These are phyloP conservation scores for Primulina huaijiensis DNA, from an alignment of 257 asterid species.

Conservation along the genomic window DNA sequence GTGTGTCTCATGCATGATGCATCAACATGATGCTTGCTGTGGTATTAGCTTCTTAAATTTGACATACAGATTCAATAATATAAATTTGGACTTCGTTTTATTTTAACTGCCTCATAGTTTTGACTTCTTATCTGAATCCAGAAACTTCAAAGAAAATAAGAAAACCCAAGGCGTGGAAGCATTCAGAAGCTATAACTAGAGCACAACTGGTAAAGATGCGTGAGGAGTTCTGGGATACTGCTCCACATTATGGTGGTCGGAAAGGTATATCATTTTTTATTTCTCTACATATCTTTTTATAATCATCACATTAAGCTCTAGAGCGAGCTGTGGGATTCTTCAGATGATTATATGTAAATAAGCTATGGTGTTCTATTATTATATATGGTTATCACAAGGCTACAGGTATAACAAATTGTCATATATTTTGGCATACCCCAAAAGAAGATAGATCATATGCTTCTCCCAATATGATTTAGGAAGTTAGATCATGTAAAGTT, in stretches of 20 bases:
- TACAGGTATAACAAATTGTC: not conserved
- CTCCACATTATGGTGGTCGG: constrained; percentile 76
- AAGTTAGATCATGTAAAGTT: not conserved
- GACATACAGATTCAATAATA: not conserved
- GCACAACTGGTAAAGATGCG: constrained; percentile 60
- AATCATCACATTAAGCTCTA: not conserved
- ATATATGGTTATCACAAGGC: not conserved
- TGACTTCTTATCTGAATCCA: constrained; percentile 28
- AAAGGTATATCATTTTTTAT: constrained; percentile 37
- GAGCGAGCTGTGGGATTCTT: not conserved
- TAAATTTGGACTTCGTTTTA: not conserved
- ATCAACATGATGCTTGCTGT: constrained; percentile 8
- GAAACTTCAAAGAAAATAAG: constrained; percentile 54
- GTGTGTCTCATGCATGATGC: not conserved
- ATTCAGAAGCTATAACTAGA: constrained; percentile 56
- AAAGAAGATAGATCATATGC: no score
- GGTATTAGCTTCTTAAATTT: not conserved
- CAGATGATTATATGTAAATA: not conserved
- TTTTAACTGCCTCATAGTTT: constrained; percentile 8
- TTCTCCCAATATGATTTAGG: not conserved
- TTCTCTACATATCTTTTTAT: not conserved
- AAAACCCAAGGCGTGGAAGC: constrained; percentile 77
- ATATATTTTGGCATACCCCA: not conserved
- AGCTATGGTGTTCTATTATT: not conserved
- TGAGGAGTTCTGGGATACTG: constrained; percentile 81